These are phyloP conservation scores for Besnoitia besnoiti DNA, from an alignment of 169 alveolate genomes.

Conservation along the genomic window DNA sequence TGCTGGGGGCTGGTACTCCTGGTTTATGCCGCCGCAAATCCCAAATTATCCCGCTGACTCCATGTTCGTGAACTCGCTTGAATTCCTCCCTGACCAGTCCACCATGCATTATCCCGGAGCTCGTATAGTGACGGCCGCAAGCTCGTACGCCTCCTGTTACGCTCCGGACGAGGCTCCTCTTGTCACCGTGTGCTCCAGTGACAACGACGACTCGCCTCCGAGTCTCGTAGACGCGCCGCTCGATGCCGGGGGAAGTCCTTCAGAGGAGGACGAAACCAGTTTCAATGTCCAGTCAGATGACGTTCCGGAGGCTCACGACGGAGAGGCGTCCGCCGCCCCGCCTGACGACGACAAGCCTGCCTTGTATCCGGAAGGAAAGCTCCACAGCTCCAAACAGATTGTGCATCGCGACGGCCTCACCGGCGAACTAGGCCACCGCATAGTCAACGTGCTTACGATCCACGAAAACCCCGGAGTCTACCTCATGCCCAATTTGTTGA, in stretches of 20 bases:
- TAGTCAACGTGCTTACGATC: constrained; percentile 48
- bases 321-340: not conserved
- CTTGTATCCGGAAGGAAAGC: not conserved
- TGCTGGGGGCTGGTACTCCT: not conserved
- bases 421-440: not conserved
- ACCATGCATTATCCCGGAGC: not conserved
- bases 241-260: not conserved
- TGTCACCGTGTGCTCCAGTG: not conserved
- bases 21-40: not conserved
- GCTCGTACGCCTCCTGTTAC: not conserved
- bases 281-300: not conserved
- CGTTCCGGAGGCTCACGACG: no score
- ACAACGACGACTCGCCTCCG: not conserved
- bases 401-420: not conserved
- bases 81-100: not conserved
- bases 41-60: not conserved
- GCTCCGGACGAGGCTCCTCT: not conserved
- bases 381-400: not conserved
- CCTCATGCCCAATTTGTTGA: constrained; percentile 49
- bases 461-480: constrained; percentile 51
- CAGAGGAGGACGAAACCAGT: not conserved
- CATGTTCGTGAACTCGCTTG: no score
- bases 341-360: not conserved
- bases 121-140: not conserved
- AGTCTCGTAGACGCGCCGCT: no score